phyloP scores from a whole-genome alignment of 768 basidiomycete species.

The Mycena amicta region DNA sequence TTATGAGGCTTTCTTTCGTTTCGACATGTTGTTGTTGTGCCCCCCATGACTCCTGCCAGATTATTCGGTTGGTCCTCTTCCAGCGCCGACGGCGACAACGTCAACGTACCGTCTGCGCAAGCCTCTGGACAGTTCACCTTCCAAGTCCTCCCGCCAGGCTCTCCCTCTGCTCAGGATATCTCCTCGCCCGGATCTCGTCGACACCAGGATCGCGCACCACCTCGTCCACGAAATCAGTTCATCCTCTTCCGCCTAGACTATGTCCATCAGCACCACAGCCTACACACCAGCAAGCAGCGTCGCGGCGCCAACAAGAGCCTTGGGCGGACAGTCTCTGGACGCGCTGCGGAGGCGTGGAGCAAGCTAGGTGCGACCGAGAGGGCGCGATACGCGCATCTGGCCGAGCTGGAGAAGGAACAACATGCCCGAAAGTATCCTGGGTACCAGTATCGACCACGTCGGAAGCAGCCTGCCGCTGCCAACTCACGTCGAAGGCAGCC shows the following conservation, averaged over 20 bases:
- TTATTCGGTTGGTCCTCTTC: slow-evolving; percentile 13
- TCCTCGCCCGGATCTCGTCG: background rate
- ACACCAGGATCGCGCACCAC: slow-evolving; percentile 1
- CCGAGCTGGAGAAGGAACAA: slow-evolving; percentile 10
- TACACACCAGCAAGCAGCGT: background rate
- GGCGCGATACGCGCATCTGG: slow-evolving; percentile 4
- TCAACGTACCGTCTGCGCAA: background rate
- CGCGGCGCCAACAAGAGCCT: background rate
- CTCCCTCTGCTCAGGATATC: background rate
- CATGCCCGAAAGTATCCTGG: slow-evolving; percentile 10
- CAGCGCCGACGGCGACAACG: slow-evolving; percentile 10
- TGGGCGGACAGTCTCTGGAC: slow-evolving; percentile 1
- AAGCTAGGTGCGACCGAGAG: background rate
- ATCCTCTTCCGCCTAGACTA: slow-evolving; percentile 19
- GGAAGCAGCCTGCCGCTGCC: background rate
- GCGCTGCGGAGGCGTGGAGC: slow-evolving; percentile 16
- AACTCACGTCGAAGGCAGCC: no score
- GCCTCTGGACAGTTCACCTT: slow-evolving; percentile 9
- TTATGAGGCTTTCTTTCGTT: background rate
- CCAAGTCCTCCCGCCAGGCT: background rate
- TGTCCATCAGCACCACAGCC: slow-evolving; percentile 4
- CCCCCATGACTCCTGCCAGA: slow-evolving; percentile 6
- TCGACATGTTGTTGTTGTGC: background rate
- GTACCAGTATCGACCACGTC: slow-evolving; percentile 20
- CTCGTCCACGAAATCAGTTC: slow-evolving; percentile 17